A percentile compares a stretch with the other conserved stretches of the same genome.
These are phyloP conservation scores for Ceratocystiopsis minuta DNA, from an alignment of 2,329 filamentous ascomycete species.

Conservation along the genomic window DNA sequence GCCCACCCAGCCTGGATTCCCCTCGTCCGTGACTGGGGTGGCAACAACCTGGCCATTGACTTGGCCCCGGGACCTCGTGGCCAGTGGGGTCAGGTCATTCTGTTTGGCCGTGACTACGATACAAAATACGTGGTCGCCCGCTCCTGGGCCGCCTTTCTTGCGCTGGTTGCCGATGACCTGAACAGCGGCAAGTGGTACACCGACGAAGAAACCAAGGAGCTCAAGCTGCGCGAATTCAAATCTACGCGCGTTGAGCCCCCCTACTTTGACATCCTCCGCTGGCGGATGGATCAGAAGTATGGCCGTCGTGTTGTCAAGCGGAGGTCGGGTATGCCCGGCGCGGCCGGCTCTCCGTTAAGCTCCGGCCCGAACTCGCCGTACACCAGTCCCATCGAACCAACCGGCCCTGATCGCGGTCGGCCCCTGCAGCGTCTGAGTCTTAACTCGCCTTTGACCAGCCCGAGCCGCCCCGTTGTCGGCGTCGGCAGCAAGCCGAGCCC, in stretches of 20 bases:
- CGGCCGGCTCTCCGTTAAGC: constrained; percentile 25
- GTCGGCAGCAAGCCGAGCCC: constrained; percentile 53
- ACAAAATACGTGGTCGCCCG: constrained; percentile 93
- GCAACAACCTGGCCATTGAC: constrained; percentile 91
- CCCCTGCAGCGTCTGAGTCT: constrained; percentile 52
- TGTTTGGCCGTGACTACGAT: constrained; percentile 95
- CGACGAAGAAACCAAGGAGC: constrained; percentile 78
- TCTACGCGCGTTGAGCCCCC: constrained; percentile 72
- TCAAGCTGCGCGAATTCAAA: constrained; percentile 88
- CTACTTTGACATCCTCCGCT: constrained; percentile 88
- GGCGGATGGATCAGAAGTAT: constrained; percentile 91
- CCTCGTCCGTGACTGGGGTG: constrained; percentile 90
- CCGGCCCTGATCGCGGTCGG: constrained; percentile 45
- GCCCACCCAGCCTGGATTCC: constrained; percentile 92
- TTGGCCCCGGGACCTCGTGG: constrained; percentile 77
- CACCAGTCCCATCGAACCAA: constrained; percentile 41
- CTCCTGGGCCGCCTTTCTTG: constrained; percentile 79
- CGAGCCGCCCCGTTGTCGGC: constrained; percentile 36
- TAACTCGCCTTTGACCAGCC: constrained; percentile 44
- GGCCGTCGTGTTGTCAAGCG: constrained; percentile 45
- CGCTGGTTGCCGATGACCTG: constrained; percentile 76
- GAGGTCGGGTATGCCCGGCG: constrained; percentile 28
- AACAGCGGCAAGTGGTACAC: constrained; percentile 79
- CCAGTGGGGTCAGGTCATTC: constrained; percentile 89
- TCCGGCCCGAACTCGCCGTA: constrained; percentile 38